Evolutionary conservation across 805 yeast genomes (phyloP).

Genomic region (Candida wancherniae): DNA sequence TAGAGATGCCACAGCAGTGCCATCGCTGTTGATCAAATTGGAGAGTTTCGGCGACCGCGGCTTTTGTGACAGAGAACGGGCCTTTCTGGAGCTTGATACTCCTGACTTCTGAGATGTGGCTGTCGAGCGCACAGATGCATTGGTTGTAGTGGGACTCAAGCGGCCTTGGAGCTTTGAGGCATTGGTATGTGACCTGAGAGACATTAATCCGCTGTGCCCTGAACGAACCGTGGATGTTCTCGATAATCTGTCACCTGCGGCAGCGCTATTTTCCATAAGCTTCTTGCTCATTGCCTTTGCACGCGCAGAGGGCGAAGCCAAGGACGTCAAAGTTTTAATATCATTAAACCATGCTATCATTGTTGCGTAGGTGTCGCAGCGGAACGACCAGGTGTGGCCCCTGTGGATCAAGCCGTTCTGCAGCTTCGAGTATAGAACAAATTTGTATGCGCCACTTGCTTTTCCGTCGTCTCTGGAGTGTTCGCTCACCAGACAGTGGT

Average conservation of each 20-base stretch:
- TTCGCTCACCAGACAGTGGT: constrained; percentile 76
- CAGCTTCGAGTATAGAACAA: constrained; percentile 67
- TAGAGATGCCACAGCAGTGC: constrained; percentile 39
- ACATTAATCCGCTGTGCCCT: constrained; percentile 10
- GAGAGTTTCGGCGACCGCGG: constrained; percentile 34
- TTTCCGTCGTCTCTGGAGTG: constrained; percentile 70
- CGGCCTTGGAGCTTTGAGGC: constrained; percentile 6
- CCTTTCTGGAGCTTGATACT: constrained; percentile 16
- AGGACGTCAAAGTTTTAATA: constrained; percentile 59
- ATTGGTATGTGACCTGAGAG: constrained; percentile 6
- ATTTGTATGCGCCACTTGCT: constrained; percentile 59
- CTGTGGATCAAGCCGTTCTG: constrained; percentile 69
- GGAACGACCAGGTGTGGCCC: constrained; percentile 92
- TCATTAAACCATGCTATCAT: constrained; percentile 87
- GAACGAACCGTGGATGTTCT: constrained; percentile 13
- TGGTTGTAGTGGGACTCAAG: constrained; percentile 5
- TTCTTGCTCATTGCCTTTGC: constrained; percentile 36
- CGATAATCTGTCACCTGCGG: constrained; percentile 8
- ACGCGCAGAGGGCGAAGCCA: constrained; percentile 58
- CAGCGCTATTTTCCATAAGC: constrained; percentile 11
- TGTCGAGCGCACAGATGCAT: constrained; percentile 4
- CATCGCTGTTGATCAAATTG: constrained; percentile 43
- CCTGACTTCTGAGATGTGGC: constrained; percentile 9
- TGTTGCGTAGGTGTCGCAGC: constrained; percentile 74
- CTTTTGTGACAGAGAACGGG: constrained; percentile 31